A percentile compares a stretch with the other conserved stretches of the same genome.
Conservation (phyloP, 164 flowering plant genomes). For the Echeveria elegans region DNA sequence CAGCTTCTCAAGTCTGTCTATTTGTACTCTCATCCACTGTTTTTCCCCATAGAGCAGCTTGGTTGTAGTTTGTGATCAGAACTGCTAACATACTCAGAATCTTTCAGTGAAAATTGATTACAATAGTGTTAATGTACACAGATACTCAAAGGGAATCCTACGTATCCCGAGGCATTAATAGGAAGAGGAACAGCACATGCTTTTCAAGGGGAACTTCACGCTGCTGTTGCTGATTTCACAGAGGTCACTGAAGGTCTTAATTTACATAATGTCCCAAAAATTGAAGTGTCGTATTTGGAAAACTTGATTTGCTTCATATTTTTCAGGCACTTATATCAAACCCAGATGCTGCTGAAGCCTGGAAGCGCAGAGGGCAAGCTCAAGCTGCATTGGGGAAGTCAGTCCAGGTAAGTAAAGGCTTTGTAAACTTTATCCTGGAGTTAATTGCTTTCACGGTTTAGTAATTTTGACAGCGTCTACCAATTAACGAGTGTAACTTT, state of each 20-base stretch:
- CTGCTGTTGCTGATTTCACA: slow-evolving; percentile 85
- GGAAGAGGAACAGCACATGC: slow-evolving; percentile 99
- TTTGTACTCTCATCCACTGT: neutral
- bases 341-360: slow-evolving; percentile 91
- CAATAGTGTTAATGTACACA: slow-evolving; percentile 18
- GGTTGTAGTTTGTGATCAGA: neutral
- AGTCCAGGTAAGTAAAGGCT: slow-evolving; percentile 42
- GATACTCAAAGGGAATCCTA: slow-evolving; percentile 77
- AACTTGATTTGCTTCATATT: slow-evolving; percentile 8
- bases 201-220: slow-evolving; percentile 74
- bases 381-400: slow-evolving; percentile 91
- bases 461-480: neutral
- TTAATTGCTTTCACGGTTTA: neutral
- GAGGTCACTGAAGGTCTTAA: slow-evolving; percentile 35
- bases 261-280: neutral
- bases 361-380: slow-evolving; percentile 98
- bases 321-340: slow-evolving; percentile 69
- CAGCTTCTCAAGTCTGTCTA: slow-evolving; percentile 2
- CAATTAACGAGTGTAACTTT: no score
- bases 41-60: neutral
- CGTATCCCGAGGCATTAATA: slow-evolving; percentile 85
- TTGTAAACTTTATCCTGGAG: neutral
- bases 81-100: neutral
- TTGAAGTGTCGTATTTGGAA: slow-evolving; percentile 4
- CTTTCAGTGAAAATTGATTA: neutral